phyloP scores from a whole-genome alignment of 1,284 basidiomycete genomes.

The Nidula niveotomentosa region DNA sequence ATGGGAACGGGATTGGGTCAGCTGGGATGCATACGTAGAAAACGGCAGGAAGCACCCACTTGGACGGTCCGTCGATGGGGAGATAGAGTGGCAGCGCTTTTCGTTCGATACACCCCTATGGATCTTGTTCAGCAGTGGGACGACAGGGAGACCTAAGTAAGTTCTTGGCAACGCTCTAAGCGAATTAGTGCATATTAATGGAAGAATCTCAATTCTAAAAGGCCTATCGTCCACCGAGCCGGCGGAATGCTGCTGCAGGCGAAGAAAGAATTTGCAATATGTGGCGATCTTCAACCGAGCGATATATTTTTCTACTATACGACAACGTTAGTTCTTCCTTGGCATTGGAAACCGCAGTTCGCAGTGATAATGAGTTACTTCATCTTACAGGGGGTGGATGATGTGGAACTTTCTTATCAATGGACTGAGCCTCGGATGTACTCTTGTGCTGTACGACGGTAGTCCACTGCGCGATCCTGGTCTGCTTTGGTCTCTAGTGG shows the following conservation, averaged over 20 bases:
- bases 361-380: conserved; percentile 9
- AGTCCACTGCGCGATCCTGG: conserved; percentile 75
- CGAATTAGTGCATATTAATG: no score
- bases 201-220: conserved; percentile 20
- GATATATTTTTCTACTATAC: conserved; percentile 91
- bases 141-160: conserved; percentile 74
- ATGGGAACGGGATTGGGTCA: conserved; percentile 48
- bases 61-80: conserved; percentile 47
- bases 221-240: conserved; percentile 82
- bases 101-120: conserved; percentile 84
- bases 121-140: conserved; percentile 88
- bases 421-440: conserved; percentile 70
- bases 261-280: conserved; percentile 80
- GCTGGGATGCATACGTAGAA: conserved; percentile 58
- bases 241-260: conserved; percentile 87
- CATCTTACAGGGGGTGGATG: conserved; percentile 70
- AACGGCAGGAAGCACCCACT: conserved; percentile 42
- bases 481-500: conserved; percentile 74
- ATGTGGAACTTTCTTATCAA: conserved; percentile 85
- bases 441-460: conserved; percentile 83
- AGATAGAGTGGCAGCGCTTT: conserved; percentile 58
- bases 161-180: conserved; percentile 10
- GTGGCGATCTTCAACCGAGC: conserved; percentile 66
- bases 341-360: no score
- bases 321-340: conserved; percentile 62